Conservation (phyloP, 2,329 filamentous ascomycete species). For the Purpureocillium lavendulum region DNA sequence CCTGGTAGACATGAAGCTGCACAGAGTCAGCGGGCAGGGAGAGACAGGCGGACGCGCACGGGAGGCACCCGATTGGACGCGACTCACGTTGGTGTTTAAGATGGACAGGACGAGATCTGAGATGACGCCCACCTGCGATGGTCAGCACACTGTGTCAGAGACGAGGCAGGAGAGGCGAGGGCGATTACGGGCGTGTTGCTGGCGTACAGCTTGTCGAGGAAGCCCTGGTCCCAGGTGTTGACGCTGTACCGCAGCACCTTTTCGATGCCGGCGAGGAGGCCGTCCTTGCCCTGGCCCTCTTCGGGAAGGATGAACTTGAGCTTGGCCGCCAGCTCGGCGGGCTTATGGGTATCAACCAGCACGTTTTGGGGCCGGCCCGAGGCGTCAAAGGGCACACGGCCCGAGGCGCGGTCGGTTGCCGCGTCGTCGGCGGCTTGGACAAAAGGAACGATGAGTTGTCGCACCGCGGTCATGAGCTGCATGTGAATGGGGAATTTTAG, state of each 20-base stretch:
- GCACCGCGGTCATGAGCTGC: conserved; percentile 61
- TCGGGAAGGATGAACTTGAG: conserved; percentile 52
- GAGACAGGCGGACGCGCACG: not conserved
- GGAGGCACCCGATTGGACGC: not conserved
- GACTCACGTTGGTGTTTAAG: conserved; percentile 77
- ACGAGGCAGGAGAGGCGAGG: not conserved
- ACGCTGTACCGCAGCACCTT: conserved; percentile 77
- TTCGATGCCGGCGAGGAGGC: conserved; percentile 62
- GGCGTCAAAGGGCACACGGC: conserved; percentile 34
- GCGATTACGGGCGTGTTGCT: conserved; percentile 67
- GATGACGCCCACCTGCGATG: conserved; percentile 63
- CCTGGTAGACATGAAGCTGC: conserved; percentile 81
- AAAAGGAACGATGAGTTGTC: conserved; percentile 61
- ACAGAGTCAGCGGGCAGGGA: not conserved
- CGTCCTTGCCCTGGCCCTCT: conserved; percentile 57
- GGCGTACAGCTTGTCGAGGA: conserved; percentile 92
- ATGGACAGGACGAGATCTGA: conserved; percentile 78
- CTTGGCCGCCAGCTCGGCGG: conserved; percentile 46
- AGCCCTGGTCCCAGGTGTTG: conserved; percentile 98
- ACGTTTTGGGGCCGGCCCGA: conserved; percentile 38
- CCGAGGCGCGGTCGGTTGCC: conserved; percentile 38
- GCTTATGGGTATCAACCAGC: conserved; percentile 56
- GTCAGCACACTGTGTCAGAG: conserved; percentile 4
- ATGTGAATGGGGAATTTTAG: not conserved
- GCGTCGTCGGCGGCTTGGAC: conserved; percentile 62